Evolutionary conservation across 148 eudicot genomes (phyloP).

Genomic region (Bassia scoparia): DNA sequence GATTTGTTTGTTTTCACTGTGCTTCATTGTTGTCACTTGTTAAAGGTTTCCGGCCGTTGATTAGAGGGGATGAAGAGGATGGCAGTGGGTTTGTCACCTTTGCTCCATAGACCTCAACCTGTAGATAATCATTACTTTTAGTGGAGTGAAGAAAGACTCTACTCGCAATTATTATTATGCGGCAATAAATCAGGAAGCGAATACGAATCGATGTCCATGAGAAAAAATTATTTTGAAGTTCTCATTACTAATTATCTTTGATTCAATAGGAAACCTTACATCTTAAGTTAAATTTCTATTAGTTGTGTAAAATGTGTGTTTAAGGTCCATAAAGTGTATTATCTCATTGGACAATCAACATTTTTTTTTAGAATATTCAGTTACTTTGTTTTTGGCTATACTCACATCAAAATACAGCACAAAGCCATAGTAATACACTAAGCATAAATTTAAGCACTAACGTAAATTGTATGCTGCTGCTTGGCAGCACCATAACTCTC

Average conservation of each 20-base stretch:
- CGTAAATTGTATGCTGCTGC: slow-evolving; percentile 90
- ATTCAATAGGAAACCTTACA: not conserved
- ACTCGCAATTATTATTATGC: not conserved
- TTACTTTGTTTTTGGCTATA: not conserved
- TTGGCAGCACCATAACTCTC: slow-evolving; percentile 90
- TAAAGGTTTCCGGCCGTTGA: slow-evolving; percentile 89
- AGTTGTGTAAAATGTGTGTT: not conserved
- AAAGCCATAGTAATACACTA: not conserved
- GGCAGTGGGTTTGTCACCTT: slow-evolving; percentile 72
- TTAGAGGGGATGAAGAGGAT: slow-evolving; percentile 73
- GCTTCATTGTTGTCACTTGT: slow-evolving; percentile 63
- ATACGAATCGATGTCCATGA: not conserved
- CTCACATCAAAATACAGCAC: not conserved
- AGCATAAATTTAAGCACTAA: slow-evolving; percentile 27
- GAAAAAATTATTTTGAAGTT: not conserved
- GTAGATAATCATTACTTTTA: not conserved
- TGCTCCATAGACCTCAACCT: slow-evolving; percentile 95
- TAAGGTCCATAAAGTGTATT: no score
- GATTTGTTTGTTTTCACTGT: slow-evolving; percentile 30
- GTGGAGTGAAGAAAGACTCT: not conserved
- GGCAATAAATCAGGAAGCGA: not conserved
- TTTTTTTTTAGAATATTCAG: not conserved
- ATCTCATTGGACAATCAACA: not conserved
- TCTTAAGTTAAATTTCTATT: not conserved
- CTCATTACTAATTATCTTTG: no score